phyloP scores from a whole-genome alignment of 2,329 filamentous ascomycete genomes.

The Aspergillus novofumigatus region DNA sequence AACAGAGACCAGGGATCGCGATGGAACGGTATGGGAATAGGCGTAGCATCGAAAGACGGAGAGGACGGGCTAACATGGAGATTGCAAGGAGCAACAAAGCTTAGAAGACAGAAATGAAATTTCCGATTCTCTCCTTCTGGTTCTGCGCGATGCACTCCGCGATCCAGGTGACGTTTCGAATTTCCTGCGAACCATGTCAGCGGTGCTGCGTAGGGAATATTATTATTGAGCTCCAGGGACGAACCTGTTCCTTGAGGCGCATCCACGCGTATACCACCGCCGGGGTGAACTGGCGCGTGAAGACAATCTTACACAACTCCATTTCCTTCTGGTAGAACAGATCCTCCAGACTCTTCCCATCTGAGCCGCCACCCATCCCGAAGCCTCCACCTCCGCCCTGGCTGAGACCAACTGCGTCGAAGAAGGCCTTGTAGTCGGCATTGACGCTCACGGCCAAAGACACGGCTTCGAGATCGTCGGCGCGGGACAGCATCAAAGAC shows the following conservation, averaged over 20 bases:
- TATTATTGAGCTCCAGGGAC: conserved; percentile 23
- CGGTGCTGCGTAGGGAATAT: background rate
- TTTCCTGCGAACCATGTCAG: conserved; percentile 64
- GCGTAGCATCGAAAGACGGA: conserved; percentile 10
- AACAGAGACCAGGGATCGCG: conserved; percentile 27
- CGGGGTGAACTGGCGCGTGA: conserved; percentile 93
- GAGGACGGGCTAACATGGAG: conserved; percentile 12
- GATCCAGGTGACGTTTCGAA: conserved; percentile 99
- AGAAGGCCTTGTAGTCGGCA: conserved; percentile 90
- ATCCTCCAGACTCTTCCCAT: conserved; percentile 89
- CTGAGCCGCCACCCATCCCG: conserved; percentile 73
- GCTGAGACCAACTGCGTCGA: conserved; percentile 81
- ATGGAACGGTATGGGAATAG: conserved; percentile 19
- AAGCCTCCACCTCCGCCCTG: conserved; percentile 64
- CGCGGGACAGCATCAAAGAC: conserved; percentile 87
- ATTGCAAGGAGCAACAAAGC: conserved; percentile 10
- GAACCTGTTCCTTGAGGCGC: conserved; percentile 91
- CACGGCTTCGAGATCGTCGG: conserved; percentile 92
- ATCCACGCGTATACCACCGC: conserved; percentile 97
- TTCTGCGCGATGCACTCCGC: conserved; percentile 99
- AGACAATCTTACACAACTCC: conserved; percentile 93
- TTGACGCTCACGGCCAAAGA: conserved; percentile 90
- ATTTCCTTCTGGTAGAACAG: conserved; percentile 99
- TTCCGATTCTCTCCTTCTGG: conserved; percentile 97
- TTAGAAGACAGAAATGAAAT: conserved; percentile 98